Base-by-base conservation (phyloP, 1,284 basidiomycete genomes). In the Microbotryum scabiosae region DNA sequence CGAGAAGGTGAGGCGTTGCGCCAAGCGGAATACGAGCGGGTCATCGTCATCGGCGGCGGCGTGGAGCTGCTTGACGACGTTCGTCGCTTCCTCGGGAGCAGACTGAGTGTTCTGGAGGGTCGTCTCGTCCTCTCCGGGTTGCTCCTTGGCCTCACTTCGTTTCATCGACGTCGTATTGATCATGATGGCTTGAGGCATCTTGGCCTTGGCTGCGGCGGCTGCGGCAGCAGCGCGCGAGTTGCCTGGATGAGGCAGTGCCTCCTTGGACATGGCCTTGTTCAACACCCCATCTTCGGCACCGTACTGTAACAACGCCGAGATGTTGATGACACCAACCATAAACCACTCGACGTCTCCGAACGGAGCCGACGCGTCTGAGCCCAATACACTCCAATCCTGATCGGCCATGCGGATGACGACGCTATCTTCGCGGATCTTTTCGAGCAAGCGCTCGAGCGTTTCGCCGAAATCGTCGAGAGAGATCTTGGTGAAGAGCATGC, bases 401-500 rank as follows among this genome's bases (percentile, higher is more conserved):
- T 23, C 41, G 23, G 48, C 56, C 54, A 51, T 46, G 16, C 44
- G 36, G 28, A 56, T 45, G 14, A 61, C 47, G 57, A 70, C 46
- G 70, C 74, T 63, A 52, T 93, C 85, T 66, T 85, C 81, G 28
- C 77, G 70, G 1, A 97, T 81, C 44, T 88, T 85, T 74, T 93
- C 89, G 63, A 91, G 80, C 73, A 96, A 88, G 32, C 90, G 85
- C 3, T 85, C 86, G 52, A 91, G 82, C 0, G 86, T 85, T 1
- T 84, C 79, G 47, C 82, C 78, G 72, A 97, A 97, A 73, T 91
- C 87, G 74, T 98, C 93, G 23, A 97, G 82, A 69, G 94, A 84
- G 65, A 96, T 88, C 66, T 87, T 86, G 12, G 93, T 97, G 76
- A 97, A 94, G 2, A 98, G 80, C 87, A 96, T 90, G 28, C 93